Base-by-base conservation (phyloP, 805 yeast species). In the Ogataea paradorogensis region DNA sequence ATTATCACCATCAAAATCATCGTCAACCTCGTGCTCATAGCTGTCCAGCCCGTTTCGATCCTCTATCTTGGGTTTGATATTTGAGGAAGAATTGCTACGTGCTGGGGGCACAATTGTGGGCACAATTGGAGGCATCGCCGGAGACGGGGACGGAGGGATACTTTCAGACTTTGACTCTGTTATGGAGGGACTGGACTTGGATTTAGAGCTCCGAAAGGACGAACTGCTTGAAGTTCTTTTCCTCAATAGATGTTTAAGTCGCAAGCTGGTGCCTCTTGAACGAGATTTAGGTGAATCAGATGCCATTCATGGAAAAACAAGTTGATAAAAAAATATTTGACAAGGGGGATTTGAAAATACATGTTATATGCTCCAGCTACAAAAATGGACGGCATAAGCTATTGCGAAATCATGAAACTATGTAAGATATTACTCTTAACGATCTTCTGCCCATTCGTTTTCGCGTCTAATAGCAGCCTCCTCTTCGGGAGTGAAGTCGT, bases 371-470 rank as follows among this genome's bases (percentile, higher is more conserved):
- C 6, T 18, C 20, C 6, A 18, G 25, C 25, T 23, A 9, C 31
- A 24, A 31, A 38, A 13, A 21, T 24, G 14, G 23, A 21, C n/a
- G 15, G 23, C 13, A 33, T 23, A 2, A 15, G 36, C 24, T 11
- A 26, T 18, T 29, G 14, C 11, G 13, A 24, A 11, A 13, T 3
- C 16, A 24, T 15, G n/a, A 33, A 15, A 14, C 22, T 26, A 18
- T 13, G 18, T 22, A 25, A 23, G 22, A 8, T 15, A 3, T 9
- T 10, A 18, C n/a, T 9, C 25, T 8, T 20, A 82, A 61, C 91
- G 83, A 58, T 84, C 91, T 58, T 84, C 93, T 16, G 95, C 95
- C 95, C 95, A 85, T 62, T 85, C 95, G 56, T 85, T 85, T 62
- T 85, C 95, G 63, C 89, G 78, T 59, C 84, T 80, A 42, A 85